phyloP scores from a whole-genome alignment of 768 basidiomycete species.

The Pisolithus orientalis region DNA sequence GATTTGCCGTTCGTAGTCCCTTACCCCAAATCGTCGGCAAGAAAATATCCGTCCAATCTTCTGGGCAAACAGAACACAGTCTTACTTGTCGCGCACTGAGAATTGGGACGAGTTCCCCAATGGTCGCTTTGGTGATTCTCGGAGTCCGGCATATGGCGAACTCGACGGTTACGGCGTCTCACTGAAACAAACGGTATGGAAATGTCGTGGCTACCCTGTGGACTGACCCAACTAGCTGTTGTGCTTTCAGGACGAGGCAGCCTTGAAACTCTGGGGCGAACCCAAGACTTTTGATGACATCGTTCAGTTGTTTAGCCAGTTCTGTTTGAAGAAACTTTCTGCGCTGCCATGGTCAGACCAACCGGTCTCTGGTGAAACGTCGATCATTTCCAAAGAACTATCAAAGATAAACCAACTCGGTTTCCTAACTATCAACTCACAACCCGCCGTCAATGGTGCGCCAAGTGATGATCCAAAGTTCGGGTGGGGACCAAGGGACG shows the following conservation, averaged over 20 bases:
- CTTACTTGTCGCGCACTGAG: slow-evolving; percentile 92
- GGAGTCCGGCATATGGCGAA: slow-evolving; percentile 97
- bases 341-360: slow-evolving; percentile 96
- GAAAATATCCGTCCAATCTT: slow-evolving; percentile 97
- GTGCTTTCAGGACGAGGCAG: slow-evolving; percentile 69
- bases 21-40: slow-evolving; percentile 85
- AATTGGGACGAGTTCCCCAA: slow-evolving; percentile 99
- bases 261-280: slow-evolving; percentile 80
- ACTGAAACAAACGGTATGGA: slow-evolving; percentile 78
- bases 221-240: slow-evolving; percentile 5
- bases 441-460: slow-evolving; percentile 90
- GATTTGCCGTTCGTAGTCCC: slow-evolving; percentile 44
- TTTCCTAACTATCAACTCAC: slow-evolving; percentile 95
- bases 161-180: slow-evolving; percentile 93
- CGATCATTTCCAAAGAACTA: slow-evolving; percentile 70
- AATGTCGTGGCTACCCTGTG: neutral
- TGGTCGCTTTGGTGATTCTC: slow-evolving; percentile 95
- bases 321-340: slow-evolving; percentile 66
- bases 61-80: slow-evolving; percentile 96
- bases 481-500: slow-evolving; percentile 93
- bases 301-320: slow-evolving; percentile 68
- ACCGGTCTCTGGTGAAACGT: slow-evolving; percentile 77
- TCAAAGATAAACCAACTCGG: slow-evolving; percentile 85
- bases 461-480: slow-evolving; percentile 77
- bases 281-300: slow-evolving; percentile 66